Evolutionary conservation across 148 eudicot species (phyloP).

Genomic region (Vaccinium macrocarpon): DNA sequence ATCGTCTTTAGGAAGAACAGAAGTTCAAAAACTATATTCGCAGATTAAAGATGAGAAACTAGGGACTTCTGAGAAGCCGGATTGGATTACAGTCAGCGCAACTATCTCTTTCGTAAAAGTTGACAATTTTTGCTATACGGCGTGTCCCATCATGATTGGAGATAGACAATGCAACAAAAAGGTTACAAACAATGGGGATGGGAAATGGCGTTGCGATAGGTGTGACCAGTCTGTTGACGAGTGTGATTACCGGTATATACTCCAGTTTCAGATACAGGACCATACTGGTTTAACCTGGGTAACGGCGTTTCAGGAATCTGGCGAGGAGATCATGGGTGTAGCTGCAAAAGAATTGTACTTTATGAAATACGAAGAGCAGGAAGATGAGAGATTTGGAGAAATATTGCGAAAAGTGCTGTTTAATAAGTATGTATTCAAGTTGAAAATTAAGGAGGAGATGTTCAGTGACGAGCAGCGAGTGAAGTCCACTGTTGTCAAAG

Average conservation of each 20-base stretch:
- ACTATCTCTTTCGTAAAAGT: conserved; percentile 58
- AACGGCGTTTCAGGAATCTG: conserved; percentile 86
- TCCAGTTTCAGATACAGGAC: conserved; percentile 87
- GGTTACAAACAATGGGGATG: conserved; percentile 87
- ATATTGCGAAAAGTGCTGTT: conserved; percentile 44
- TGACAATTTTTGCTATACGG: conserved; percentile 84
- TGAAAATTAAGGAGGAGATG: conserved; percentile 93
- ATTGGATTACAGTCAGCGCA: conserved; percentile 82
- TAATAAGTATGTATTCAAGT: conserved; percentile 57
- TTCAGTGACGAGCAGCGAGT: conserved; percentile 84
- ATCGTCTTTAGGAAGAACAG: conserved; percentile 35
- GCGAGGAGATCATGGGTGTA: conserved; percentile 76
- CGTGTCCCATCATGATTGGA: conserved; percentile 69
- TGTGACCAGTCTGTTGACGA: conserved; percentile 83
- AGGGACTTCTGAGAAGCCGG: conserved; percentile 90
- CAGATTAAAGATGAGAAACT: conserved; percentile 92
- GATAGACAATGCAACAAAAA: conserved; percentile 89
- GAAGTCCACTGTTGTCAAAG: conserved; percentile 79
- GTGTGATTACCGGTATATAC: conserved; percentile 84
- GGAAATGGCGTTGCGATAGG: conserved; percentile 86
- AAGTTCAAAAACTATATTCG: conserved; percentile 64
- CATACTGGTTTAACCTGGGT: conserved; percentile 88
- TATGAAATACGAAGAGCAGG: conserved; percentile 68
- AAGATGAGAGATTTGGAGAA: conserved; percentile 63
- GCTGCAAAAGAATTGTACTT: conserved; percentile 65